Percentiles rank a stretch among this genome's conserved stretches.
phyloP scores from a whole-genome alignment of 495 filamentous ascomycete species.

The Lophiotrema nucula region DNA sequence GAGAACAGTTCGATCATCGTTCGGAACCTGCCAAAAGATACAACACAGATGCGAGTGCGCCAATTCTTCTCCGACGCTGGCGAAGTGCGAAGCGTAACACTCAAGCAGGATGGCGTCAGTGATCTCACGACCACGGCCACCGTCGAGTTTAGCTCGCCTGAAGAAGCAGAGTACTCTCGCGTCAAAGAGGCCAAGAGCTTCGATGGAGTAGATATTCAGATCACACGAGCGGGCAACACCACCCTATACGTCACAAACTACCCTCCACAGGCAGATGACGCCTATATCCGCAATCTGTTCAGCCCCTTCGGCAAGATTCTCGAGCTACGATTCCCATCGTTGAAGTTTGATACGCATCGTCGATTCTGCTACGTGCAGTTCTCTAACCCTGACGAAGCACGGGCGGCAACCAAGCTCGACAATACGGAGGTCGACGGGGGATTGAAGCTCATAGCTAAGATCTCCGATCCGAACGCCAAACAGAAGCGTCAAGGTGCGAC shows the following conservation, averaged over 20 bases:
- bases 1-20: constrained; percentile 86
- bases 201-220: constrained; percentile 65
- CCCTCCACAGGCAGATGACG: constrained; percentile 78
- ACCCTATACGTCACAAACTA: constrained; percentile 92
- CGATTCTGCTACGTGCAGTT: constrained; percentile 96
- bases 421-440: constrained; percentile 64
- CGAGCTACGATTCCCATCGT: constrained; percentile 82
- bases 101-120: constrained; percentile 57
- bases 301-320: constrained; percentile 75
- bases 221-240: constrained; percentile 67
- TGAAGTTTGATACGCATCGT: constrained; percentile 82
- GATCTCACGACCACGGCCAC: constrained; percentile 63
- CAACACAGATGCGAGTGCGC: constrained; percentile 68
- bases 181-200: constrained; percentile 75
- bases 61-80: constrained; percentile 78
- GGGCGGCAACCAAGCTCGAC: constrained; percentile 67
- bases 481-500: constrained; percentile 78
- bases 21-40: constrained; percentile 66
- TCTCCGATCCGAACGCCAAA: constrained; percentile 77
- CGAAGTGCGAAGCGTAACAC: constrained; percentile 40
- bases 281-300: constrained; percentile 75
- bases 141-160: constrained; percentile 78
- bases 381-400: constrained; percentile 58
- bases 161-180: constrained; percentile 68
- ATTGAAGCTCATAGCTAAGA: constrained; percentile 68